phyloP scores from a whole-genome alignment of 2,329 filamentous ascomycete genomes.

The Fusarium buxicola region DNA sequence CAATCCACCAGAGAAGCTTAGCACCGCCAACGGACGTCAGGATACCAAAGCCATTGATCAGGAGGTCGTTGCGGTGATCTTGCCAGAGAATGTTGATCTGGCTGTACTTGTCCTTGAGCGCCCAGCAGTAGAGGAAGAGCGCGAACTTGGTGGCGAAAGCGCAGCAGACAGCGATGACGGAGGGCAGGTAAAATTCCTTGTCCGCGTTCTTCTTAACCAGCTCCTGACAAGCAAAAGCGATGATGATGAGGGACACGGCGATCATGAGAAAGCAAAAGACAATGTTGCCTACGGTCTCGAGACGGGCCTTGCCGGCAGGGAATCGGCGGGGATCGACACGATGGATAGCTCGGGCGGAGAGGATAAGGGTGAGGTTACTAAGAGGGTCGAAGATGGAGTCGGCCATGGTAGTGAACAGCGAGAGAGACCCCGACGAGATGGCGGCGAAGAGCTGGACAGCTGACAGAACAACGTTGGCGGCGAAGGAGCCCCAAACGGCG shows the following conservation, averaged over 20 bases:
- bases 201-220: slow-evolving; percentile 67
- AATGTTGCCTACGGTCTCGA: slow-evolving; percentile 96
- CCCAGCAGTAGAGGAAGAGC: slow-evolving; percentile 93
- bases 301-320: slow-evolving; percentile 90
- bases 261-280: slow-evolving; percentile 97
- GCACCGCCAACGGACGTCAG: slow-evolving; percentile 90
- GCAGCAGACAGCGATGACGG: slow-evolving; percentile 84
- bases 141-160: slow-evolving; percentile 87
- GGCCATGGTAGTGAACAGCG: slow-evolving; percentile 97
- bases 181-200: slow-evolving; percentile 81
- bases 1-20: slow-evolving; percentile 93
- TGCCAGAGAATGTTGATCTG: slow-evolving; percentile 95
- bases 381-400: slow-evolving; percentile 94
- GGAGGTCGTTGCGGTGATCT: slow-evolving; percentile 96
- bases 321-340: slow-evolving; percentile 88
- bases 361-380: slow-evolving; percentile 87
- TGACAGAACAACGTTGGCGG: slow-evolving; percentile 83
- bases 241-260: slow-evolving; percentile 89
- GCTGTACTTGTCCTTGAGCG: slow-evolving; percentile 88
- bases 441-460: slow-evolving; percentile 90
- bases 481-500: slow-evolving; percentile 75
- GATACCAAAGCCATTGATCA: slow-evolving; percentile 95
- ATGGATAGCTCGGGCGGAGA: slow-evolving; percentile 88
- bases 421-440: slow-evolving; percentile 87
- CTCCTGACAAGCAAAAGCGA: slow-evolving; percentile 85